These are phyloP conservation scores for Tinospora cordifolia DNA, from an alignment of 164 flowering plant species.

Conservation along the genomic window DNA sequence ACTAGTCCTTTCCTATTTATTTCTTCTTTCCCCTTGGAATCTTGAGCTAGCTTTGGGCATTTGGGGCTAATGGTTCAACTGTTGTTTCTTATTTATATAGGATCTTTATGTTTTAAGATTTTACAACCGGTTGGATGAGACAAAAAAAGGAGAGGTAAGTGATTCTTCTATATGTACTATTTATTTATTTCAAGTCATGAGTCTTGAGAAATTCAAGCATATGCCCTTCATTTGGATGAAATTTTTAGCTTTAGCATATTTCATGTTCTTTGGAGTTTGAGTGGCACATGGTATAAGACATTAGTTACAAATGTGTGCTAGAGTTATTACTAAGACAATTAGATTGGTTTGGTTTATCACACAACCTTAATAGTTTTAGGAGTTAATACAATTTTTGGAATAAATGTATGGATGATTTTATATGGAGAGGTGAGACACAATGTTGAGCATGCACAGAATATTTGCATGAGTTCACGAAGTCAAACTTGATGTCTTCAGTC, in stretches of 20 bases:
- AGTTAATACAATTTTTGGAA: neutral
- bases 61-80: slow-evolving; percentile 8
- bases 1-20: slow-evolving; percentile 5
- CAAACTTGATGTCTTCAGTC: neutral
- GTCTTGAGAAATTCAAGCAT: neutral
- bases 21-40: neutral
- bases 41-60: neutral
- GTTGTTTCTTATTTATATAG: slow-evolving; percentile 25
- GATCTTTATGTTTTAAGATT: slow-evolving; percentile 75
- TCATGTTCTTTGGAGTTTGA: neutral
- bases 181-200: slow-evolving; percentile 1
- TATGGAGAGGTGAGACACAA: neutral
- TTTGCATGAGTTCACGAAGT: neutral
- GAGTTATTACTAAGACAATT: too few relatives aligned
- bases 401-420: neutral
- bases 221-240: neutral
- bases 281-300: neutral
- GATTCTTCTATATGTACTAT: neutral
- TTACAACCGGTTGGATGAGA: slow-evolving; percentile 76
- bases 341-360: neutral
- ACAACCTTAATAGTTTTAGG: neutral
- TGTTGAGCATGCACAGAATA: neutral
- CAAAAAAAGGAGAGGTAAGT: slow-evolving; percentile 90
- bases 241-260: neutral
- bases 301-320: too few relatives aligned